Evolutionary conservation across 129 eudicot genomes (phyloP).

Genomic region (Flaveria robusta): DNA sequence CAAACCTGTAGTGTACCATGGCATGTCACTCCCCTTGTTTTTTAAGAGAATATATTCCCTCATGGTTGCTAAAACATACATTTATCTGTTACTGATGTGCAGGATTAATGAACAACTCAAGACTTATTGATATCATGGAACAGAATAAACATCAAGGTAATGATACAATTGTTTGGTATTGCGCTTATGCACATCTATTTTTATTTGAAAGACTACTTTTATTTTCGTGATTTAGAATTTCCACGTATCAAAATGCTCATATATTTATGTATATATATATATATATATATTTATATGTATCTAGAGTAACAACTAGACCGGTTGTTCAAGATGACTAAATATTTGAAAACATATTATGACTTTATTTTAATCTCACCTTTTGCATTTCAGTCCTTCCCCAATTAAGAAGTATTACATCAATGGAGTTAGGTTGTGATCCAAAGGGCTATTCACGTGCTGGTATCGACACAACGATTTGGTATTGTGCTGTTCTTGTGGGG

Average conservation of each 20-base stretch:
- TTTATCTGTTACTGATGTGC: constrained; percentile 30
- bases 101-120: constrained; percentile 67
- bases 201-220: neutral
- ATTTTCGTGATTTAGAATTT: neutral
- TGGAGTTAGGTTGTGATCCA: constrained; percentile 91
- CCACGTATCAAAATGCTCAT: neutral
- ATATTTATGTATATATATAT: too few relatives aligned
- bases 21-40: constrained; percentile 35
- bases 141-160: constrained; percentile 83
- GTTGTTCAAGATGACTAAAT: neutral
- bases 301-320: neutral
- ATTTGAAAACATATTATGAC: neutral
- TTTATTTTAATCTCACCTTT: constrained; percentile 21
- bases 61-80: neutral
- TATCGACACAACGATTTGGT: constrained; percentile 59
- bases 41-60: neutral
- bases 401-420: constrained; percentile 77
- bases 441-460: constrained; percentile 94
- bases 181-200: neutral
- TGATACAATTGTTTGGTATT: constrained; percentile 4
- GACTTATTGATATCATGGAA: constrained; percentile 78
- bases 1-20: constrained; percentile 86
- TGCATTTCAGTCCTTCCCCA: constrained; percentile 82
- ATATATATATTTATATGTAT: too few relatives aligned
- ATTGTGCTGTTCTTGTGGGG: constrained; percentile 87